Evolutionary conservation across 306 rosid genomes (phyloP).

Genomic region (Mimosa bimucronata): DNA sequence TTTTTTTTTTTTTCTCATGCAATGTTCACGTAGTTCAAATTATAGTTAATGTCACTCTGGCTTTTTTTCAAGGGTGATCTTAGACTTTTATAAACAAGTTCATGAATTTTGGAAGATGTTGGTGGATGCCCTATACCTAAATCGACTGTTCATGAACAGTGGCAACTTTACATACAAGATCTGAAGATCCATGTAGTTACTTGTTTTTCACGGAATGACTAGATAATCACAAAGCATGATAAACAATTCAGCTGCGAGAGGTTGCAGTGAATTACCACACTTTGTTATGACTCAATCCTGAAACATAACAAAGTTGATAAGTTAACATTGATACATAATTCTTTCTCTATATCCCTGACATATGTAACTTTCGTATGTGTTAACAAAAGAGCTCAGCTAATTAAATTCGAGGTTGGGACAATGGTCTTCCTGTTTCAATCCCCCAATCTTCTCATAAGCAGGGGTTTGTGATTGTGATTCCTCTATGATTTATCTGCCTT

Average conservation of each 20-base stretch:
- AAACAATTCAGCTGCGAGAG: no score
- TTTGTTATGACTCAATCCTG: neutral
- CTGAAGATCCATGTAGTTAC: neutral
- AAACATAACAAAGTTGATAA: neutral
- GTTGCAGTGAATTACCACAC: neutral
- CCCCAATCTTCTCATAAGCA: constrained; percentile 64
- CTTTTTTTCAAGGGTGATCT: neutral
- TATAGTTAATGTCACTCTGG: neutral
- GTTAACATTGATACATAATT: neutral
- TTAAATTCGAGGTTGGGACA: constrained; percentile 64
- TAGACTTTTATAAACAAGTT: neutral
- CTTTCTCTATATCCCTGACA: constrained; percentile 4
- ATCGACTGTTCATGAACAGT: constrained; percentile 12
- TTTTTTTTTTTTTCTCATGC: neutral
- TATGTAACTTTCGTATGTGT: neutral
- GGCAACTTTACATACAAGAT: neutral
- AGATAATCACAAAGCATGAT: no score
- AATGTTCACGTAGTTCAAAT: neutral
- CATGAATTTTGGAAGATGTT: neutral
- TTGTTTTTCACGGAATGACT: neutral
- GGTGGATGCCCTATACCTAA: neutral
- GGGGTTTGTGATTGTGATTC: no score
- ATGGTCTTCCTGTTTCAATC: constrained; percentile 58
- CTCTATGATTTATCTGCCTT: no score
- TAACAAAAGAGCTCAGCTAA: constrained; percentile 45